A percentile compares a stretch with the other conserved stretches of the same genome.
Evolutionary conservation across 257 asterid species (phyloP).

Genomic region (Verbascum thapsus): DNA sequence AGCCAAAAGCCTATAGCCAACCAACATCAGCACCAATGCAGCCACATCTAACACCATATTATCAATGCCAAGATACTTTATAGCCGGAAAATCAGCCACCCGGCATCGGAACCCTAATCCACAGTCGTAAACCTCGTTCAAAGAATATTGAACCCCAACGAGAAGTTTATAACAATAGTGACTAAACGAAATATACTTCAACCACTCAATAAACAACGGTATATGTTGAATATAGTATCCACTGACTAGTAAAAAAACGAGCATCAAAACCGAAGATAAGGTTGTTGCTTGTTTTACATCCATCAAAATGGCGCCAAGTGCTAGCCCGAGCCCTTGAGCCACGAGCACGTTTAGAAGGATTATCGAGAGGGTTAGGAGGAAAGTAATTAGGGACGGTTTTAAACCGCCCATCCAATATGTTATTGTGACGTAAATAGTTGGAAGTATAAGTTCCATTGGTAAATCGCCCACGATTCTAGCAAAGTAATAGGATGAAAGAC

Average conservation of each 20-base stretch:
- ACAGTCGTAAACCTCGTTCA: conserved; percentile 59
- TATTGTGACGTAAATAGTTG: conserved; percentile 63
- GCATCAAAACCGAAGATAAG: conserved; percentile 68
- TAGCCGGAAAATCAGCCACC: conserved; percentile 62
- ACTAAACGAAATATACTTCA: conserved; percentile 71
- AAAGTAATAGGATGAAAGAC: conserved; percentile 71
- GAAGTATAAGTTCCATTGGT: conserved; percentile 87
- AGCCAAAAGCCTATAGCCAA: conserved; percentile 76
- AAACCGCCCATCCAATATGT: conserved; percentile 93
- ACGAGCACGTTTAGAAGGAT: conserved; percentile 73
- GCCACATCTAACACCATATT: conserved; percentile 55
- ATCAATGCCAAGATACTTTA: conserved; percentile 59
- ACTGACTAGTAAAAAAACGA: conserved; percentile 66
- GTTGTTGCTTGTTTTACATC: conserved; percentile 73
- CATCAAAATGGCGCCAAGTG: conserved; percentile 84
- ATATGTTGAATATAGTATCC: conserved; percentile 87
- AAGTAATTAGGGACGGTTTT: conserved; percentile 56
- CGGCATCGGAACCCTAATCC: conserved; percentile 47
- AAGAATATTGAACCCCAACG: conserved; percentile 65
- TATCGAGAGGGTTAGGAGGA: conserved; percentile 53
- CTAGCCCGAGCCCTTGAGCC: conserved; percentile 82
- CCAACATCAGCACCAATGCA: conserved; percentile 68
- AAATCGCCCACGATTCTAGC: conserved; percentile 72
- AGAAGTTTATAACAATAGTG: conserved; percentile 75
- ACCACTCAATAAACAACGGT: conserved; percentile 63